A percentile compares a stretch with the other conserved stretches of the same genome.
Conservation (phyloP, 257 asterid species). For the Przewalskia tangutica region DNA sequence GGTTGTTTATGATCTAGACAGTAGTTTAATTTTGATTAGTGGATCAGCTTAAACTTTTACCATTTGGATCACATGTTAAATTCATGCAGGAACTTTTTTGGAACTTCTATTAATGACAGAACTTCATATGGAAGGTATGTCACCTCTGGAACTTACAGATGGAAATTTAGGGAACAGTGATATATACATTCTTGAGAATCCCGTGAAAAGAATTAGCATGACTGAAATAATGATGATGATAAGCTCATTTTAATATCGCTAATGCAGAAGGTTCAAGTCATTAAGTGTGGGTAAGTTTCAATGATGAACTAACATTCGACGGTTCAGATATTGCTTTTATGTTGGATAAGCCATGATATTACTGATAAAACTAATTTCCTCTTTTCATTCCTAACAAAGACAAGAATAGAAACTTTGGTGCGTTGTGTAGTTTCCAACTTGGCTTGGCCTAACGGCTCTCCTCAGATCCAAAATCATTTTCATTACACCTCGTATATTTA, state of each 20-base stretch:
- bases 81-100: slow-evolving; percentile 41
- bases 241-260: too few species aligned
- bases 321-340: neutral
- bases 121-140: slow-evolving; percentile 34
- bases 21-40: neutral
- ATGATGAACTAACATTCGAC: neutral
- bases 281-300: too few species aligned
- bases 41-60: neutral
- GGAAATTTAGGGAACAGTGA: neutral
- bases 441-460: too few species aligned
- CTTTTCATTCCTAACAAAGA: neutral
- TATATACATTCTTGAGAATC: neutral
- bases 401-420: neutral
- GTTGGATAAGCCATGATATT: neutral
- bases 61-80: neutral
- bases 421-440: too few species aligned
- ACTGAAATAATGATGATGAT: neutral
- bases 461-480: too few species aligned
- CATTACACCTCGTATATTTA: too few species aligned
- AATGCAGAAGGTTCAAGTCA: neutral
- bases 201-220: neutral
- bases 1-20: neutral
- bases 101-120: slow-evolving; percentile 38
- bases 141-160: neutral
- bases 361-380: neutral